Base-by-base conservation (phyloP, 257 asterid species). In the Penstemon barbatus region DNA sequence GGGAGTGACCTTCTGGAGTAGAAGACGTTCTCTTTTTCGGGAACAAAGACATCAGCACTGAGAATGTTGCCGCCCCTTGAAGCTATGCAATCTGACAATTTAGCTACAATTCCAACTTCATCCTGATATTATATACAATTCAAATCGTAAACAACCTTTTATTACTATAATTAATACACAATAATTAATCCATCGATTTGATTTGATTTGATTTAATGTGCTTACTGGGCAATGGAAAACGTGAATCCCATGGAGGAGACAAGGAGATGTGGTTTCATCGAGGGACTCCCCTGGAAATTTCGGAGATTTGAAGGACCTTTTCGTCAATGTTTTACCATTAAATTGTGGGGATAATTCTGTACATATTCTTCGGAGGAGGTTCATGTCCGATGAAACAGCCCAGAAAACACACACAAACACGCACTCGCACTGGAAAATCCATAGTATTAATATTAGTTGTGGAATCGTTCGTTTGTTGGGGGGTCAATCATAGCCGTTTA, bases 211-310 rank as follows among this genome's bases (percentile, higher is more conserved):
- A 5, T 15, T 15, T 15, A 0, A 15, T 37, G 54, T 55, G 66
- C 86, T 83, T 76, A 92, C 94, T 2, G 87, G 96, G 87, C 98
- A 90, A 78, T 82, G 94, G 81, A 92, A 90, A 75, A 88, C 97
- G 46, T 90, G 97, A 78, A 92, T 78, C 60, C 96, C 98, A 77
- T 85, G 98, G 63, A 82, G 12, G 74, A 90, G 88, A 48, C 91
- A 80, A 40, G 92, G 73, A 66, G 98, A 80, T 60, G 71, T 33
- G 70, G 77, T 66, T 52, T 72, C 72, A 55, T 59, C 72, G 48
- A 78, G 81, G 80, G 81, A 51, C 8, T 84, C 84, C 33, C 83
- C 86, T 1, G 86, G 65, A 51, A 78, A 67, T 53, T 74, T 81
- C 63, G 77, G 61, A 69, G 95, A 77, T 66, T 73, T 74, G 68